Evolutionary conservation across 306 rosid species (phyloP).

Genomic region (Dalbergia oliveri): DNA sequence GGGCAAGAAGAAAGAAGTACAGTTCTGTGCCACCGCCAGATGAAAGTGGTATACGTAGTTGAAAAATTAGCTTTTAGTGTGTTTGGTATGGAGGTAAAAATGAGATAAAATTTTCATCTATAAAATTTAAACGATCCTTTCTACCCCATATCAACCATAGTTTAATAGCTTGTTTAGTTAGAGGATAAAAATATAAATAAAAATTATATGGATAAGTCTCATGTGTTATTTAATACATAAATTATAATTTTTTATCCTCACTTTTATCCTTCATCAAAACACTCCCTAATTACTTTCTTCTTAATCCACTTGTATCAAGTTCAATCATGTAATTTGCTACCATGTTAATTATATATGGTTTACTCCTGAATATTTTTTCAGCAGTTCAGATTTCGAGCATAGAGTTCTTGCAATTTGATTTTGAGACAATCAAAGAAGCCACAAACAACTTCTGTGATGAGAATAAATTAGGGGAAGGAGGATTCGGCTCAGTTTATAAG

Average conservation of each 20-base stretch:
- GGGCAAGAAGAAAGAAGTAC: conserved; percentile 28
- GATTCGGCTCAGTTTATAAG: conserved; percentile 68
- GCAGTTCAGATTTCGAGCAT: conserved; percentile 43
- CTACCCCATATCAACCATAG: no score
- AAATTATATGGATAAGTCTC: no score
- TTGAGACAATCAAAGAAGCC: conserved; percentile 48
- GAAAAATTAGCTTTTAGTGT: background rate
- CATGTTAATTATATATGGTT: conserved; percentile 3
- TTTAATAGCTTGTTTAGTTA: no score
- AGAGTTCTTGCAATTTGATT: conserved; percentile 59
- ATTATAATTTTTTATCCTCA: no score
- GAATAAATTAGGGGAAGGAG: conserved; percentile 63
- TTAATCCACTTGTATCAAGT: no score
- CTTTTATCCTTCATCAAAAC: no score
- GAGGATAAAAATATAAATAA: no score
- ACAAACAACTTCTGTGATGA: conserved; percentile 56
- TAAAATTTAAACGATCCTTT: background rate
- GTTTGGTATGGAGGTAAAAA: no score
- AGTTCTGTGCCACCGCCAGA: background rate
- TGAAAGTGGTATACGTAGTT: conserved; percentile 38
- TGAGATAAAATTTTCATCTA: background rate
- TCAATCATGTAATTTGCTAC: background rate
- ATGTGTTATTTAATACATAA: no score
- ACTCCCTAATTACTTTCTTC: no score
- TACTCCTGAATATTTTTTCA: background rate